Percentiles rank a stretch among this genome's conserved stretches.
phyloP scores from a whole-genome alignment of 2,329 filamentous ascomycete species.

The Sporothrix mexicana region DNA sequence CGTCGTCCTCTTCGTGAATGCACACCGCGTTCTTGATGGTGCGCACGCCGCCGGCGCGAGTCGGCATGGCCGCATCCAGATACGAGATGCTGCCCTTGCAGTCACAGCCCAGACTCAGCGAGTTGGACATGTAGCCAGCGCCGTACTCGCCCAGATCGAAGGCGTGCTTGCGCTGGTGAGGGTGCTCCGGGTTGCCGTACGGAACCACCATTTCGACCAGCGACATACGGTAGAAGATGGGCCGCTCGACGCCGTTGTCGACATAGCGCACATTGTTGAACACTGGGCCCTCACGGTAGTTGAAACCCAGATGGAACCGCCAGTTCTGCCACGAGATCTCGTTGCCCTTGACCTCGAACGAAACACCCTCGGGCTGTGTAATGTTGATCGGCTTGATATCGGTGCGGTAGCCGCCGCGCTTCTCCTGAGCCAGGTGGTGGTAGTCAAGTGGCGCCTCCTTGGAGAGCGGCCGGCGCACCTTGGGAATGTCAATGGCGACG shows the following conservation, averaged over 20 bases:
- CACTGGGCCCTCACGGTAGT: conserved; percentile 90
- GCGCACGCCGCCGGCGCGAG: conserved; percentile 72
- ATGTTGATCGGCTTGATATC: conserved; percentile 82
- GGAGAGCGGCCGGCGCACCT: conserved; percentile 75
- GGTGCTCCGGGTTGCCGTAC: conserved; percentile 80
- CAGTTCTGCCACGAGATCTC: conserved; percentile 90
- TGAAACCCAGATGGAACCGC: conserved; percentile 92
- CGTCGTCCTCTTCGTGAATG: conserved; percentile 91
- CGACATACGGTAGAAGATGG: conserved; percentile 87
- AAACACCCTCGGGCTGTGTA: conserved; percentile 79
- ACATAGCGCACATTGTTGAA: conserved; percentile 89
- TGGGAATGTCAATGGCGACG: conserved; percentile 82
- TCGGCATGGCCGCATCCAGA: conserved; percentile 84
- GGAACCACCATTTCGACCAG: conserved; percentile 94
- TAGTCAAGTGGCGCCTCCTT: conserved; percentile 79
- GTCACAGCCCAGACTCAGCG: conserved; percentile 79
- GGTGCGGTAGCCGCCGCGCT: conserved; percentile 74
- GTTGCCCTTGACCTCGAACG: conserved; percentile 70
- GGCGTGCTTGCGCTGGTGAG: conserved; percentile 80
- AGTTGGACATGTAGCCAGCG: conserved; percentile 83
- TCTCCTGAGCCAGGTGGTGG: conserved; percentile 73
- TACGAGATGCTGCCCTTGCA: conserved; percentile 93
- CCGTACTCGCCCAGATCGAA: conserved; percentile 78
- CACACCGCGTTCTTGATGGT: conserved; percentile 93
- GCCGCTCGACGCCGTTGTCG: conserved; percentile 77